A percentile compares a stretch with the other conserved stretches of the same genome.
Evolutionary conservation across 495 filamentous ascomycete genomes (phyloP).

Genomic region (Hyaloscypha variabilis): DNA sequence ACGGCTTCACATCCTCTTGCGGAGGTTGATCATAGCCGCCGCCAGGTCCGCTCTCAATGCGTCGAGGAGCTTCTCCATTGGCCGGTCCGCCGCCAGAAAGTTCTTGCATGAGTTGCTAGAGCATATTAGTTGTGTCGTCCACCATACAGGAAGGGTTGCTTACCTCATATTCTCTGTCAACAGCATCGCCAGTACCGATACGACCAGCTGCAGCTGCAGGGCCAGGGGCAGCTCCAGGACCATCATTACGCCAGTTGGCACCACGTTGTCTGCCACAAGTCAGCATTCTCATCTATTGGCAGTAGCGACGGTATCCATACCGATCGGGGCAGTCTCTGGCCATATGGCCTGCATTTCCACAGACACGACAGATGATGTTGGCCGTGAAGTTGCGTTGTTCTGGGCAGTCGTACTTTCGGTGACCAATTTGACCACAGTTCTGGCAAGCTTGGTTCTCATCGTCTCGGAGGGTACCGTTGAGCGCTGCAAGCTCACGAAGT

Average conservation of each 20-base stretch:
- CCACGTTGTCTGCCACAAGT: constrained; percentile 67
- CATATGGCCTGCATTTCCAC: constrained; percentile 94
- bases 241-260: constrained; percentile 85
- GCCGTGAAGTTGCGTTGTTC: constrained; percentile 97
- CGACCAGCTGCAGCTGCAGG: constrained; percentile 63
- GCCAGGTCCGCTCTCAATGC: constrained; percentile 81
- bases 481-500: constrained; percentile 91
- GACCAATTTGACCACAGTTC: constrained; percentile 99
- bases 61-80: constrained; percentile 67
- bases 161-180: constrained; percentile 94
- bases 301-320: constrained; percentile 8
- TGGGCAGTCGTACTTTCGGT: constrained; percentile 98
- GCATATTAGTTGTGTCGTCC: constrained; percentile 37
- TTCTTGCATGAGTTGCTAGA: constrained; percentile 96
- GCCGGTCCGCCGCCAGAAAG: constrained; percentile 74
- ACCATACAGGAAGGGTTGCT: constrained; percentile 28
- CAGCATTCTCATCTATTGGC: constrained; percentile 1
- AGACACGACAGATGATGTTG: constrained; percentile 98
- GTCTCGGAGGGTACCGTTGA: constrained; percentile 97
- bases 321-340: constrained; percentile 87
- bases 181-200: constrained; percentile 77
- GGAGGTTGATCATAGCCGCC: constrained; percentile 52
- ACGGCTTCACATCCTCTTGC: constrained; percentile 69
- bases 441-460: constrained; percentile 99
- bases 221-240: constrained; percentile 45